Base-by-base conservation (phyloP, 2,329 filamentous ascomycete genomes). In the Alternaria gansuensis region DNA sequence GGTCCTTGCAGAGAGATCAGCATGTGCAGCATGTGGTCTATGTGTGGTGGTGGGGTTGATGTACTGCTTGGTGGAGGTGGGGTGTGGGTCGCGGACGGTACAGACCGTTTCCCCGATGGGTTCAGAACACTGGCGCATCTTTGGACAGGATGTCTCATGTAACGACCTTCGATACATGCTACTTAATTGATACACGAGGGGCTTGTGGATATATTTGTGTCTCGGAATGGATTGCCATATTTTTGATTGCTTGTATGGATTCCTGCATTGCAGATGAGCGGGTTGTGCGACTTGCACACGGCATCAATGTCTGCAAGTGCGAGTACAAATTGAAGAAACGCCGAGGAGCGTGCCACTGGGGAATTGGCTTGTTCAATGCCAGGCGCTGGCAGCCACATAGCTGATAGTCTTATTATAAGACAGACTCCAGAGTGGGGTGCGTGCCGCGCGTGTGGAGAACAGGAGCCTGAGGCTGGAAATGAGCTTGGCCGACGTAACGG, bases 401-500 rank as follows among this genome's bases (percentile, higher is more conserved):
- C 17, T 17, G 17, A 17, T 17, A 2, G 17, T 17, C 17, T 2
- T 17, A 17, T 17, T 17, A 17, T 17, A 17, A 17, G 17, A 17
- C 17, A 17, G 17, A 17, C 17, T 17, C 17, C 17, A 17, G 17
- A 37, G 55, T 37, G 43, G 40, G 28, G 28, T 43, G 29, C 33
- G 51, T 33, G 31, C 46, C 23, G 51, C 36, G 43, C 31, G 44
- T 21, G 28, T 34, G 34, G 37, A 49, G 36, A 23, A 24, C 43
- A n/a, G 37, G 24, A 21, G 36, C 40, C 26, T 33, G 40, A 43
- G 26, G 51, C 26, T 41, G 54, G 60, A 57, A 56, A 60, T 61
- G 60, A 63, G 9, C 63, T 65, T 62, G 63, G 63, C 59, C 13
- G 8, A 9, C 34, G 9, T 29, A 53, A 45, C 21, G 21, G 29